Conservation (phyloP, 768 basidiomycete species). For the Multifurca ochricompacta region DNA sequence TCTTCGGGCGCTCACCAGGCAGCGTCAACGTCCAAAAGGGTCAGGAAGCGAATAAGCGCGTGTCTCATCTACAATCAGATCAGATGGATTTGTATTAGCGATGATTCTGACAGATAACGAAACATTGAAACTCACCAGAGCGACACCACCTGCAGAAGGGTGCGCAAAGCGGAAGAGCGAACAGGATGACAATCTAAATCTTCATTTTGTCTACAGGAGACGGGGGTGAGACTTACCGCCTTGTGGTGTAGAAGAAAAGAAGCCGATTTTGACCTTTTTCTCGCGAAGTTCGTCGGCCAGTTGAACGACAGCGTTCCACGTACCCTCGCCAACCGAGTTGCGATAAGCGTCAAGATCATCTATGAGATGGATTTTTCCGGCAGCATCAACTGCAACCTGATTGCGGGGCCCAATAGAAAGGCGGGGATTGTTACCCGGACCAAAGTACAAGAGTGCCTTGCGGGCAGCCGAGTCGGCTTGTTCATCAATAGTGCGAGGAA, state of each 20-base stretch:
- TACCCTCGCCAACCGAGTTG: constrained; percentile 60
- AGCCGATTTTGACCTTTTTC: constrained; percentile 83
- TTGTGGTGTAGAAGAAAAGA: constrained; percentile 94
- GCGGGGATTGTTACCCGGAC: constrained; percentile 77
- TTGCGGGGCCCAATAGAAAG: constrained; percentile 76
- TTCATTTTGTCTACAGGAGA: constrained; percentile 16
- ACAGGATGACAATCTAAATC: constrained; percentile 23
- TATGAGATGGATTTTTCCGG: constrained; percentile 76
- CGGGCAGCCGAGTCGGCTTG: constrained; percentile 83
- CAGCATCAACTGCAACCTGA: constrained; percentile 82
- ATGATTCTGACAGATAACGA: constrained; percentile 14
- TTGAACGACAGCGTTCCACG: constrained; percentile 77
- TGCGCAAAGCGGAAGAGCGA: constrained; percentile 18
- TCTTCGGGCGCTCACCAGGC: constrained; percentile 56
- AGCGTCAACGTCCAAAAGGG: constrained; percentile 69
- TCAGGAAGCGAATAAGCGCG: constrained; percentile 81
- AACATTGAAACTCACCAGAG: constrained; percentile 53
- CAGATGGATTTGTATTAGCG: constrained; percentile 2
- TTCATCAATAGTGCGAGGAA: constrained; percentile 71
- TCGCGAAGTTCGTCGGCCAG: constrained; percentile 79
- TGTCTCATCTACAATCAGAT: constrained; percentile 69
- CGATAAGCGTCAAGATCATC: constrained; percentile 76
- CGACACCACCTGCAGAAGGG: constrained; percentile 68
- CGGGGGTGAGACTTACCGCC: constrained; percentile 49
- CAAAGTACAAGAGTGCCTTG: constrained; percentile 77